A percentile compares a stretch with the other conserved stretches of the same genome.
Conservation (phyloP, 2,329 filamentous ascomycete genomes). For the Talaromyces sp. region DNA sequence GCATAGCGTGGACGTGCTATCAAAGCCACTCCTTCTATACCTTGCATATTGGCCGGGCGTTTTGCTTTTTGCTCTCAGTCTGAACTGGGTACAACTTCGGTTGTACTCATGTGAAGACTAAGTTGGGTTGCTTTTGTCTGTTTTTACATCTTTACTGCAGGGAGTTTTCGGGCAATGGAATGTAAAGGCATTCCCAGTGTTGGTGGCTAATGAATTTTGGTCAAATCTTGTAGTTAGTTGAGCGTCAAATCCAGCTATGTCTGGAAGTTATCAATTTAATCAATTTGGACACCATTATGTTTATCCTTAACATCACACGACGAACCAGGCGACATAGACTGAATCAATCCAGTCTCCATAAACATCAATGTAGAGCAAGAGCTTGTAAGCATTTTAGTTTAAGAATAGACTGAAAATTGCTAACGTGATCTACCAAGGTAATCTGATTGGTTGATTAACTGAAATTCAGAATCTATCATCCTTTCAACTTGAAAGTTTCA, state of each 20-base stretch:
- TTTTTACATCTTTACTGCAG: constrained; percentile 6
- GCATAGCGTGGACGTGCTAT: constrained; percentile 22
- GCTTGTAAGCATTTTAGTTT: no score
- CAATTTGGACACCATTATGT: background rate
- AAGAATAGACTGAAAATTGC: no score
- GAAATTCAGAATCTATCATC: no score
- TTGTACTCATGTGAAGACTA: constrained; percentile 20
- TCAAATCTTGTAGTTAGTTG: constrained; percentile 11
- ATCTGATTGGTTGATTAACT: no score
- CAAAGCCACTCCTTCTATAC: constrained; percentile 21
- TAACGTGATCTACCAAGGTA: no score
- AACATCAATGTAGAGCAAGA: no score
- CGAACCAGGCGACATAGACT: no score
- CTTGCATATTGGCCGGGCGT: constrained; percentile 18
- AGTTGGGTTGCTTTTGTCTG: constrained; percentile 35
- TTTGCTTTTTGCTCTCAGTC: constrained; percentile 5
- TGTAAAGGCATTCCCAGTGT: background rate
- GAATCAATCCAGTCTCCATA: no score
- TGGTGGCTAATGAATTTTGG: background rate
- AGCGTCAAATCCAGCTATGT: constrained; percentile 6
- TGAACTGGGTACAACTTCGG: background rate
- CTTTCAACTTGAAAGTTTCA: no score
- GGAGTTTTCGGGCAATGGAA: constrained; percentile 11
- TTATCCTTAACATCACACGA: no score
- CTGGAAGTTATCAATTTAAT: background rate